phyloP scores from a whole-genome alignment of 352 stramenopile species.

The Globisporangium splendens region DNA sequence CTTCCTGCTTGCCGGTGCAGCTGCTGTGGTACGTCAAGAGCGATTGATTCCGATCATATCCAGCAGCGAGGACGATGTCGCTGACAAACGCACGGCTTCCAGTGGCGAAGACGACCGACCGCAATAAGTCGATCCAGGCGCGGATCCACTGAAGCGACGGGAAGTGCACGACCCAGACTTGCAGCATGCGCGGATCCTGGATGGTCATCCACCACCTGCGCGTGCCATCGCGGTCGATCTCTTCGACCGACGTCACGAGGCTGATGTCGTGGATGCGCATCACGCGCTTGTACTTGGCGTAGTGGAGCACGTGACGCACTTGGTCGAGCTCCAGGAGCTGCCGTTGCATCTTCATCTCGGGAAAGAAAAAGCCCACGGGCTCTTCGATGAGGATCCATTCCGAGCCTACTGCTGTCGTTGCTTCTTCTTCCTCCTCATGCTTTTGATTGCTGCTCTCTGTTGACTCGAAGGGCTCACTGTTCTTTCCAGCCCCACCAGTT shows the following conservation, averaged over 20 bases:
- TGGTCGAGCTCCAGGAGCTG: slow-evolving; percentile 61
- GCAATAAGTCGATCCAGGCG: slow-evolving; percentile 41
- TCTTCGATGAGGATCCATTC: slow-evolving; percentile 67
- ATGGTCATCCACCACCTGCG: slow-evolving; percentile 67
- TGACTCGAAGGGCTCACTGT: slow-evolving; percentile 5
- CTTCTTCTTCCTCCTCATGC: slow-evolving; percentile 7
- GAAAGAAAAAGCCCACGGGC: slow-evolving; percentile 42
- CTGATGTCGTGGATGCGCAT: slow-evolving; percentile 58
- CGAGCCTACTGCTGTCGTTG: slow-evolving; percentile 15
- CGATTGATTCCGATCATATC: slow-evolving; percentile 1
- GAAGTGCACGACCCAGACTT: slow-evolving; percentile 70
- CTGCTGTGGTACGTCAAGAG: slow-evolving; percentile 8
- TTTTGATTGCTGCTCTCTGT: slow-evolving; percentile 13
- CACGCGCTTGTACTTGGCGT: slow-evolving; percentile 43
- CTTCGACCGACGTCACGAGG: slow-evolving; percentile 55
- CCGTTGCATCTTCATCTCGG: slow-evolving; percentile 31
- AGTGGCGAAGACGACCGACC: slow-evolving; percentile 30
- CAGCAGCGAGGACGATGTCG: slow-evolving; percentile 29
- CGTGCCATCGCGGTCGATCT: slow-evolving; percentile 21
- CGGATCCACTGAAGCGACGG: slow-evolving; percentile 30
- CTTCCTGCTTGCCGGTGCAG: background rate
- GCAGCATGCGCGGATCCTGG: slow-evolving; percentile 42
- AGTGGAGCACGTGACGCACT: slow-evolving; percentile 51
- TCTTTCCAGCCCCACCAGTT: background rate
- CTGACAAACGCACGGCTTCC: slow-evolving; percentile 31